phyloP scores from a whole-genome alignment of 306 rosid genomes.

The Quercus bicolor region DNA sequence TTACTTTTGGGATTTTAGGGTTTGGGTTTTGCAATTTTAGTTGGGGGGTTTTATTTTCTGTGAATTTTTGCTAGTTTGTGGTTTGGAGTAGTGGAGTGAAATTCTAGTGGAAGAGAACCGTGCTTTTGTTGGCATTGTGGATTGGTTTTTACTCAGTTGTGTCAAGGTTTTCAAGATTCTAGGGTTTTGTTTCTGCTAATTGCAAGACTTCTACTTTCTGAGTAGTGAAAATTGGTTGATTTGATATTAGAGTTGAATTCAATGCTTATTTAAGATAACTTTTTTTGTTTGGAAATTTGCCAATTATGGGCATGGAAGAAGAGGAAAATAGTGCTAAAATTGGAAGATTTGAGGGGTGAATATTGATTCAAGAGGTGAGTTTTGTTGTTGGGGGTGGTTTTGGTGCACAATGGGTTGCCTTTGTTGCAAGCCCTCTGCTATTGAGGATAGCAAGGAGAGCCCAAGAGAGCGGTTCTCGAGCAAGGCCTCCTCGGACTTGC shows the following conservation, averaged over 20 bases:
- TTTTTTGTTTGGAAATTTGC: conserved; percentile 9
- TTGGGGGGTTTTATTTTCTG: conserved; percentile 18
- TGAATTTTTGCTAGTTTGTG: conserved; percentile 1
- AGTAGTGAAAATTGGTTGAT: conserved; percentile 20
- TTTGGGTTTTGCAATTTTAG: conserved; percentile 12
- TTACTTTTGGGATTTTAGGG: conserved; percentile 21
- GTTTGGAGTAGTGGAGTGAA: conserved; percentile 15
- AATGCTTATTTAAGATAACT: conserved; percentile 5
- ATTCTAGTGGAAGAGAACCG: conserved; percentile 24
- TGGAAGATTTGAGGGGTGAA: conserved; percentile 40
- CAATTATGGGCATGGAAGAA: conserved; percentile 28
- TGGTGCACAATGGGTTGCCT: conserved; percentile 74
- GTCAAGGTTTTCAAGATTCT: conserved; percentile 36
- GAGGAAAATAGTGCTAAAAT: conserved; percentile 27
- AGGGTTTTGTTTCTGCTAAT: conserved; percentile 25
- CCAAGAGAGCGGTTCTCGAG: conserved; percentile 73
- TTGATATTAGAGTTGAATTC: conserved; percentile 5
- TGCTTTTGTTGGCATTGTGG: conserved; percentile 30
- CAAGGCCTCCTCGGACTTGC: conserved; percentile 52
- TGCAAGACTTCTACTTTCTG: background rate
- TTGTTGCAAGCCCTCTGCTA: conserved; percentile 91
- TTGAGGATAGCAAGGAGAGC: conserved; percentile 94
- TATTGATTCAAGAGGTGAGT: conserved; percentile 43
- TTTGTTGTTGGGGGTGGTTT: conserved; percentile 40
- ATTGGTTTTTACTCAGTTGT: conserved; percentile 21